Evolutionary conservation across 805 yeast genomes (phyloP), one percentile per base, ranked within the genome.

Genomic region (Wickerhamomyces silvicola): DNA sequence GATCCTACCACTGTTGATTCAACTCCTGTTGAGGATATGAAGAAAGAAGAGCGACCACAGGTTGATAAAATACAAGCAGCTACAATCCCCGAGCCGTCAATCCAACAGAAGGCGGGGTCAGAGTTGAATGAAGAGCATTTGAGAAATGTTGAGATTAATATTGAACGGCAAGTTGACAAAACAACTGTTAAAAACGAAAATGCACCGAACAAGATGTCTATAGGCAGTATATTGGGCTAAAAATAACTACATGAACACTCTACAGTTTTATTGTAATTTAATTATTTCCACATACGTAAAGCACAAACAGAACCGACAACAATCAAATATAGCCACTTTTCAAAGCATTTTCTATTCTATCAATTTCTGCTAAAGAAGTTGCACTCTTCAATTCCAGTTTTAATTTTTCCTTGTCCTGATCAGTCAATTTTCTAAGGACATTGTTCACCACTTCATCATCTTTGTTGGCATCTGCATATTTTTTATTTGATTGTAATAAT

Each of bases 321-420:
- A 10, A 18, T 35, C 35, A 52, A 21, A 54, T 19, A 33, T 57
- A 56, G 4, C 66, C 76, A 21, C 52, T 58, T 34, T 57, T 56
- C 27, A 81, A 57, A 14, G 72, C 62, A 18, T 57, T 60, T 51
- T 85, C 94, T 16, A 87, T 70, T 31, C 73, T 60, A 36, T 78
- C 82, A 6, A 87, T 82, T 41, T 88, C 96, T 6, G 71, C 82
- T 36, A 88, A 51, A 31, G 78, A 75, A 4, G 75, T 67, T 1
- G 96, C 94, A 20, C 58, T 61, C 32, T 67, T 64, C 35, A 88
- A 60, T 40, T 74, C 68, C 25, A 62, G 50, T 39, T 77, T 65
- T 30, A 88, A 56, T 28, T 59, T 56, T 10, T 56, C 54, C 35
- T 64, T 69, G 23, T 79, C 86, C 22, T 68, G 74, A 1, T 64